Evolutionary conservation across 768 basidiomycete genomes (phyloP), one percentile per base, ranked within the genome.

Genomic region (Mycena galopus): DNA sequence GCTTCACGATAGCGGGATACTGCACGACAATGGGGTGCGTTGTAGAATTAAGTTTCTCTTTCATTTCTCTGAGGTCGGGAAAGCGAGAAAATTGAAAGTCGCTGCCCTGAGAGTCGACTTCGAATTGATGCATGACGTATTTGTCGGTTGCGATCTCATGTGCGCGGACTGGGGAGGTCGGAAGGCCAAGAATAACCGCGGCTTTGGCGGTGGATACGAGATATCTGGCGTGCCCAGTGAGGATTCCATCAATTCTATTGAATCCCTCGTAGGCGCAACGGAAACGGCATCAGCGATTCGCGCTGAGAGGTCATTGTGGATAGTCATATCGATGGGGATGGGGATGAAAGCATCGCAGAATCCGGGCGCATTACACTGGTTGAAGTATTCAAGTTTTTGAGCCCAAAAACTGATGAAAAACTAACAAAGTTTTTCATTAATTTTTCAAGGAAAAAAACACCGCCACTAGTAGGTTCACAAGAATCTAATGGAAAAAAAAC

Each of bases 321-420:
- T 57, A 51, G 58, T 67, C 71, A 72, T 72, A 37, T 72, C 71
- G 17, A 72, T 72, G 12, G 71, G n/a, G n/a, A n/a, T n/a, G n/a
- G n/a, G 53, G 51, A 72, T 67, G 51, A 72, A 72, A 1, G 71
- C 71, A 19, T 72, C 71, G 53, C 71, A 72, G 47, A 72, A 72
- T 8, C 71, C 71, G 10, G 65, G 71, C 3, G 71, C 65, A 23
- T 72, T 72, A n/a, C n/a, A n/a, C n/a, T n/a, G n/a, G n/a, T n/a
- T n/a, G n/a, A n/a, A n/a, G n/a, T n/a, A n/a, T n/a, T n/a, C n/a
- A n/a, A n/a, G n/a, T n/a, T n/a, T n/a, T n/a, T n/a, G n/a, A n/a
- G n/a, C n/a, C n/a, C n/a, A n/a, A n/a, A n/a, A n/a, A n/a, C n/a
- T n/a, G n/a, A n/a, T n/a, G n/a, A n/a, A n/a, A n/a, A n/a, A n/a